phyloP scores from a whole-genome alignment of 345 rosid genomes.

The Populus simonii region DNA sequence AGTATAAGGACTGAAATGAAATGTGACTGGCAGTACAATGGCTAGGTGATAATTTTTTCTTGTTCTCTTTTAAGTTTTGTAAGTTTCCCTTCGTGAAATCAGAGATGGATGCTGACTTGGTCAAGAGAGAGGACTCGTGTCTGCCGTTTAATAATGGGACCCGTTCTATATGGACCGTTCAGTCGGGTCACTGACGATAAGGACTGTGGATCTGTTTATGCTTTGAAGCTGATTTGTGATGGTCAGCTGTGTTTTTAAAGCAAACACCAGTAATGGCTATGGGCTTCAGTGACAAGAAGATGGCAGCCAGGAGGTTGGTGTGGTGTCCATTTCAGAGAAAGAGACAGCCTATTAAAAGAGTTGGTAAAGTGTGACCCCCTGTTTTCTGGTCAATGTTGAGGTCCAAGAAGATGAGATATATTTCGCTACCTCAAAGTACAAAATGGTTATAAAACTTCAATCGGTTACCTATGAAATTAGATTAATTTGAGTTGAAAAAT shows the following conservation, averaged over 20 bases:
- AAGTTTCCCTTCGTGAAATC: not conserved
- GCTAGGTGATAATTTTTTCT: not conserved
- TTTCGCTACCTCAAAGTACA: not conserved
- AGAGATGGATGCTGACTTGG: not conserved
- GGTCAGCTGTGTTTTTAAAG: not conserved
- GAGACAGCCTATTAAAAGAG: not conserved
- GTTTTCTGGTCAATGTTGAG: not conserved
- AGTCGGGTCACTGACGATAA: not conserved
- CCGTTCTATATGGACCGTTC: not conserved
- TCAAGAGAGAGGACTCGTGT: not conserved
- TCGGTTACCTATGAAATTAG: too few relatives aligned
- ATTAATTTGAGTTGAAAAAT: too few relatives aligned
- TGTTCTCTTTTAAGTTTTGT: too few relatives aligned
- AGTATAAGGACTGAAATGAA: not conserved
- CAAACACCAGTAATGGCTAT: not conserved
- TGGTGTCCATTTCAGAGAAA: not conserved
- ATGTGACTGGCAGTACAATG: not conserved
- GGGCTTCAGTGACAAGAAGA: not conserved
- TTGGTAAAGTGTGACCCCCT: not conserved
- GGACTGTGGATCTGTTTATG: not conserved
- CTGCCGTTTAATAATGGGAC: not conserved
- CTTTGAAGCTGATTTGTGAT: not conserved
- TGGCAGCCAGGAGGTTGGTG: not conserved
- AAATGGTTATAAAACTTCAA: not conserved
- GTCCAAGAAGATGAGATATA: not conserved